A percentile compares a stretch with the other conserved stretches of the same genome.
Evolutionary conservation across 192 early-diverging fungal species (phyloP).

Genomic region (Coemansia sp.): DNA sequence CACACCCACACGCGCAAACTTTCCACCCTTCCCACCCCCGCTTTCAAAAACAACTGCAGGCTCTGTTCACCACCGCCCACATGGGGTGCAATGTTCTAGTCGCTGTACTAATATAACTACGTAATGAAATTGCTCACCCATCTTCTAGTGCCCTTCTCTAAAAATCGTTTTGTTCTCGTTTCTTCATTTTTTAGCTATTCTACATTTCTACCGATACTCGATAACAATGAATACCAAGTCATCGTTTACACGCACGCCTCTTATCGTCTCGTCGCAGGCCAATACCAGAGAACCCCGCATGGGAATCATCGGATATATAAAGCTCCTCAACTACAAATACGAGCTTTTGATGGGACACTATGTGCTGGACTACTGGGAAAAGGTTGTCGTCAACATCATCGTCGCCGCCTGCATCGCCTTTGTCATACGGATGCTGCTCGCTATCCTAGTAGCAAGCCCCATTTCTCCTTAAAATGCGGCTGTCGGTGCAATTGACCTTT

Average conservation of each 20-base stretch:
- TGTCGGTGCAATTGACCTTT: no score
- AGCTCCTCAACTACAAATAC: slow-evolving; percentile 74
- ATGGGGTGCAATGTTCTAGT: no score
- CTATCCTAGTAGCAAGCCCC: no score
- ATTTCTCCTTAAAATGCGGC: no score
- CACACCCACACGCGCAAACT: no score
- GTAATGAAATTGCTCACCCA: no score
- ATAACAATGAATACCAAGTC: not conserved
- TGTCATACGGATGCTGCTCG: slow-evolving; percentile 16
- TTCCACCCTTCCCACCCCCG: no score
- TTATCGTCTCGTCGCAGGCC: not conserved
- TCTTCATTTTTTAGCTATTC: no score
- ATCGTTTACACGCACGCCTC: not conserved
- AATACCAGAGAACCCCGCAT: not conserved
- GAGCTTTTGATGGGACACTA: slow-evolving; percentile 83
- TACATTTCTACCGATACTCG: not conserved
- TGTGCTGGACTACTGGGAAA: slow-evolving; percentile 94
- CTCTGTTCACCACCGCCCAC: no score
- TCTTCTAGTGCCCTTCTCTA: not conserved
- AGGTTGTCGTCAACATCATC: slow-evolving; percentile 62
- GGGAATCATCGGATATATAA: slow-evolving; percentile 22
- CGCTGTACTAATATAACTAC: no score
- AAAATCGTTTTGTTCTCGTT: not conserved
- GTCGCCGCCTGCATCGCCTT: slow-evolving; percentile 17
- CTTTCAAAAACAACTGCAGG: no score